Evolutionary conservation across 2,329 filamentous ascomycete species (phyloP), one percentile per base, ranked within the genome.

Genomic region (Alternaria brassicae): DNA sequence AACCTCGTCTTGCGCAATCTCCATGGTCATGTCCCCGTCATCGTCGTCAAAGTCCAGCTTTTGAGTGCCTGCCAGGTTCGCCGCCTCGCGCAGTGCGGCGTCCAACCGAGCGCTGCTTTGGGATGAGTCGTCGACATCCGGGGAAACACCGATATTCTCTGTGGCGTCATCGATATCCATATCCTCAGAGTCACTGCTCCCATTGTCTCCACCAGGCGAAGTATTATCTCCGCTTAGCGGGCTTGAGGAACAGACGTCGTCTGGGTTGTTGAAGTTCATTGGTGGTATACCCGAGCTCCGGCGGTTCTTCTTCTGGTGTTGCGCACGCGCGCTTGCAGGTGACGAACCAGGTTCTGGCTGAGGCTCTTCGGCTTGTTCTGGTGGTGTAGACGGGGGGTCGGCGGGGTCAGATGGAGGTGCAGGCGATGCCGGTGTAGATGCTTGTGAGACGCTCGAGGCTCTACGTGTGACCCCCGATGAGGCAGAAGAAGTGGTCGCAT

Each of bases 401-500:
- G 81, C 81, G n/a, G 81, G 75, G 61, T 85, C 83, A 3, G 81
- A 82, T 27, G 75, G 74, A 25, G 77, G 68, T 7, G 71, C 60
- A 54, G 77, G 72, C 58, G 78, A 73, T 41, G 66, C 62, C 30
- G 60, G 61, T 34, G 61, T 58, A 9, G 64, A 69, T 19, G 74
- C 73, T 60, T 73, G 77, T 21, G 83, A 81, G 28, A 85, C 75
- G 13, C 85, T 86, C 3, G 92, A 95, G 52, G 89, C 87, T 62
- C 91, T 86, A 67, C 92, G 83, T 12, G 91, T 92, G 10, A 89
- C 88, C 64, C 94, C 91, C 1, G 89, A 90, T 0, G 91, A 90
- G 7, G 86, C 82, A 15, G 88, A 84, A 6, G 88, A 89, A 10
- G 88, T 91, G 1, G 93, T 96, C 19, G 92, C 92, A 74, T 97